Percentiles rank a stretch among this genome's conserved stretches.
These are phyloP conservation scores for Fomes fomentarius DNA, from an alignment of 1,284 basidiomycete genomes.

Conservation along the genomic window DNA sequence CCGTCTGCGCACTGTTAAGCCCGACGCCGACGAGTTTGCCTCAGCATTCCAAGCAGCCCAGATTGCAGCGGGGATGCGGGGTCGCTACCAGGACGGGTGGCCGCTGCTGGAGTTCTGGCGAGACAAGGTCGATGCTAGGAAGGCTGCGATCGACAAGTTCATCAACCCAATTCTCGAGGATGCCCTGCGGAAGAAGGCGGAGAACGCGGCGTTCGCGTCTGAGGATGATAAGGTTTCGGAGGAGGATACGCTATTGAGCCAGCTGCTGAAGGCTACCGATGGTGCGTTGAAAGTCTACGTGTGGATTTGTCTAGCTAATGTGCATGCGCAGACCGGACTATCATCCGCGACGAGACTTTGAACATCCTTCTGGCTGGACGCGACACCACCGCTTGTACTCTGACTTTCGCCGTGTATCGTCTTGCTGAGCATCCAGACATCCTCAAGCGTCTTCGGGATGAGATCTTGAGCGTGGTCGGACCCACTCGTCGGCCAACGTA, in stretches of 20 bases:
- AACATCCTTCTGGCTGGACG: conserved; percentile 41
- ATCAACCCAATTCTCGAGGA: conserved; percentile 53
- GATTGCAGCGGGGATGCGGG: conserved; percentile 40
- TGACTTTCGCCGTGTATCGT: conserved; percentile 42
- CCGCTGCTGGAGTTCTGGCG: conserved; percentile 50
- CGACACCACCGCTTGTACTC: conserved; percentile 41
- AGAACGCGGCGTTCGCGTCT: conserved; percentile 5
- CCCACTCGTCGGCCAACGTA: conserved; percentile 35
- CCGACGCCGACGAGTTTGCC: conserved; percentile 35
- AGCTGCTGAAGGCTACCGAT: conserved; percentile 51
- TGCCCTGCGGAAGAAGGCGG: conserved; percentile 42
- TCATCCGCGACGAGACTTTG: conserved; percentile 39
- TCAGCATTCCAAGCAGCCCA: conserved; percentile 37
- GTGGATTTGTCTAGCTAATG: too few species aligned
- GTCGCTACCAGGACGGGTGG: conserved; percentile 43
- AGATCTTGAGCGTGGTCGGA: conserved; percentile 40
- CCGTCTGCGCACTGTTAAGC: conserved; percentile 2
- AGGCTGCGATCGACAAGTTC: conserved; percentile 52
- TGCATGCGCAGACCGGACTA: conserved; percentile 22
- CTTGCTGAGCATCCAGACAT: conserved; percentile 42
- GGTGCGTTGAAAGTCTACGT: conserved; percentile 35
- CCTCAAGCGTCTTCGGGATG: conserved; percentile 38
- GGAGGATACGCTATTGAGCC: conserved; percentile 51
- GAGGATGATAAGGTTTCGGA: conserved; percentile 34
- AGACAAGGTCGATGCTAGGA: conserved; percentile 47